Percentiles rank a stretch among this genome's conserved stretches.
phyloP scores from a whole-genome alignment of 1,284 basidiomycete genomes.

The Heimioporus punctisporus region DNA sequence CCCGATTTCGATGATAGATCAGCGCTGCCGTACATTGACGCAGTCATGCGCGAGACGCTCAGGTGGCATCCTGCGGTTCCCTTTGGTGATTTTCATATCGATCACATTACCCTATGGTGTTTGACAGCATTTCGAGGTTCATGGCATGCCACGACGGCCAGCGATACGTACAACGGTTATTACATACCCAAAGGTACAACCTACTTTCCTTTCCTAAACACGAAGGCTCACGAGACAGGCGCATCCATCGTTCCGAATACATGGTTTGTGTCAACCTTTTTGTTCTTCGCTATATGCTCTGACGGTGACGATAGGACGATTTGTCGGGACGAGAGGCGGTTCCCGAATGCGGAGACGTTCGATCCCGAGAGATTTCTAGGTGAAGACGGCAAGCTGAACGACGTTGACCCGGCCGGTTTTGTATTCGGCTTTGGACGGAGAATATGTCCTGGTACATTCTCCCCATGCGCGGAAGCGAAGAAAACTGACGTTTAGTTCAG shows the following conservation, averaged over 20 bases:
- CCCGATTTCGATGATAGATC: slow-evolving; percentile 40
- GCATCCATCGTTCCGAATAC: slow-evolving; percentile 18
- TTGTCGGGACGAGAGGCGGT: slow-evolving; percentile 18
- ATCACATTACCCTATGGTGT: too few species aligned
- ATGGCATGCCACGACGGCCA: slow-evolving; percentile 12
- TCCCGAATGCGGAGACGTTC: slow-evolving; percentile 19
- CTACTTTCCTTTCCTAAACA: too few species aligned
- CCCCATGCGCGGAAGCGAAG: too few species aligned
- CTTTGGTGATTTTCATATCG: slow-evolving; percentile 3
- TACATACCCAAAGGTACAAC: slow-evolving; percentile 20
- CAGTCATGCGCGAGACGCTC: slow-evolving; percentile 38
- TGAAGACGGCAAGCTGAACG: slow-evolving; percentile 10
- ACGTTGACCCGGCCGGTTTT: slow-evolving; percentile 13
- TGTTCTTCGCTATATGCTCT: too few species aligned
- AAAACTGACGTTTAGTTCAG: not conserved
- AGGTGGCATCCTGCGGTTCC: slow-evolving; percentile 24
- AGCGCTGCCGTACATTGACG: slow-evolving; percentile 38
- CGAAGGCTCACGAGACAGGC: too few species aligned
- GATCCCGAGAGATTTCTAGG: slow-evolving; percentile 16
- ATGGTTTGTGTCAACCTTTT: not conserved
- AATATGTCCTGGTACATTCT: slow-evolving; percentile 9
- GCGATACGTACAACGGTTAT: slow-evolving; percentile 16
- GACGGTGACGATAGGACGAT: slow-evolving; percentile 15
- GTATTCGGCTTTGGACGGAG: slow-evolving; percentile 25
- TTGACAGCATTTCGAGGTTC: slow-evolving; percentile 6